phyloP scores from a whole-genome alignment of 129 eudicot species.

The Lactuca sativa region DNA sequence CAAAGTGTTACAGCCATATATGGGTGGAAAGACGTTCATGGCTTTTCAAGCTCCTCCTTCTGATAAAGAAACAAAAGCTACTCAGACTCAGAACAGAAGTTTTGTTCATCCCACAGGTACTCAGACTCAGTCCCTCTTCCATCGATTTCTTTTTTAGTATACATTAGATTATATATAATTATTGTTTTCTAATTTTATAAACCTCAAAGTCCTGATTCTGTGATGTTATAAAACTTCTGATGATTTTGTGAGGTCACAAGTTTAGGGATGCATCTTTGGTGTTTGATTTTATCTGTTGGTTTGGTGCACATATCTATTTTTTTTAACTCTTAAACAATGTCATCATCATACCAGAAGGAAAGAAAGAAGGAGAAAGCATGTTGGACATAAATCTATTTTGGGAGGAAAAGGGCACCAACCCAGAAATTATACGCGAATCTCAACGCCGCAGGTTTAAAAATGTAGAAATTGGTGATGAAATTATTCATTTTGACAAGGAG shows the following conservation, averaged over 20 bases:
- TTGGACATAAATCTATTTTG: constrained; percentile 83
- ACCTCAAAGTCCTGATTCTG: too few relatives aligned
- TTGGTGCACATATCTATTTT: neutral
- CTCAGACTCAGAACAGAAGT: too few relatives aligned
- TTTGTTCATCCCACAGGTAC: too few relatives aligned
- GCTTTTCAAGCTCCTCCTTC: constrained; percentile 36
- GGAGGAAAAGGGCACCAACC: constrained; percentile 73
- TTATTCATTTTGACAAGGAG: constrained; percentile 68
- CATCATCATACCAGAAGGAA: constrained; percentile 10
- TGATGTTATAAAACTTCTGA: too few relatives aligned
- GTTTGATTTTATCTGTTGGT: neutral
- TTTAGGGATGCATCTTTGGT: too few relatives aligned
- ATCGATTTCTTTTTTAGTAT: too few relatives aligned
- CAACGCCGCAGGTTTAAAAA: constrained; percentile 70
- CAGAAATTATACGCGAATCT: constrained; percentile 79
- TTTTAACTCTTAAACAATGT: neutral
- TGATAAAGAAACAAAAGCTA: neutral
- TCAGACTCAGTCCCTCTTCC: too few relatives aligned
- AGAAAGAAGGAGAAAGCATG: constrained; percentile 34
- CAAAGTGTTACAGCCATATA: constrained; percentile 50
- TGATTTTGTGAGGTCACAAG: too few relatives aligned
- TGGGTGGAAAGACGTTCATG: constrained; percentile 73
- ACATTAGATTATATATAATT: too few relatives aligned
- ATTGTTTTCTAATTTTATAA: too few relatives aligned
- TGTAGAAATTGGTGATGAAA: constrained; percentile 72